A percentile compares a stretch with the other conserved stretches of the same genome.
phyloP scores from a whole-genome alignment of 1,284 basidiomycete species.

The Boletus smithii region DNA sequence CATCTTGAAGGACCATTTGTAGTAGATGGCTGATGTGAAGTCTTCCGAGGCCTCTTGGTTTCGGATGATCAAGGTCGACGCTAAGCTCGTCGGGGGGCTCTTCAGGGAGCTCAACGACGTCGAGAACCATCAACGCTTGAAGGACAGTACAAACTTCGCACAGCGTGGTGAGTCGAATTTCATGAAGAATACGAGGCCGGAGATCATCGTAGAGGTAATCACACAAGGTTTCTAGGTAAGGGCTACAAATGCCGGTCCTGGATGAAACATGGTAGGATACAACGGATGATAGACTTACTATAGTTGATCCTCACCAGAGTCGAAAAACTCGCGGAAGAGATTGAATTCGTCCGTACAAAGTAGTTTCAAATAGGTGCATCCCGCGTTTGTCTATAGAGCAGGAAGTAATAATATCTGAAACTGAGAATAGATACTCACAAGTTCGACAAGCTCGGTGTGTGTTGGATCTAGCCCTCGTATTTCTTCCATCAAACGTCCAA shows the following conservation, averaged over 20 bases:
- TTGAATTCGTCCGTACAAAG: conserved; percentile 86
- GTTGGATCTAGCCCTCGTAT: conserved; percentile 77
- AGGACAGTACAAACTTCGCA: conserved; percentile 93
- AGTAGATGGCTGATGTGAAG: conserved; percentile 73
- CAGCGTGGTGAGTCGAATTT: conserved; percentile 78
- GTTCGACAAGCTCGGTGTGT: conserved; percentile 78
- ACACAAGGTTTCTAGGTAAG: conserved; percentile 85
- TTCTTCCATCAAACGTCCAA: conserved; percentile 71
- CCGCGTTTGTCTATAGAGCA: conserved; percentile 67
- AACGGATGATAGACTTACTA: conserved; percentile 60
- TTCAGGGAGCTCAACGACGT: conserved; percentile 47
- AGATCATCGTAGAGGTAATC: conserved; percentile 93
- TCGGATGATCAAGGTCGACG: conserved; percentile 39
- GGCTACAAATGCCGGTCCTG: conserved; percentile 41
- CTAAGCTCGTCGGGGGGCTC: conserved; percentile 38
- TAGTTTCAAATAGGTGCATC: conserved; percentile 87
- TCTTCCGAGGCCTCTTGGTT: conserved; percentile 43
- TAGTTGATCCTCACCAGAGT: conserved; percentile 76
- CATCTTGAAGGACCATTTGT: conserved; percentile 88
- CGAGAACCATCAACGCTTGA: conserved; percentile 90
- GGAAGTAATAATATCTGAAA: background rate
- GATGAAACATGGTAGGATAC: background rate
- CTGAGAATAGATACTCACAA: conserved; percentile 48
- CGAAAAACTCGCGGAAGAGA: conserved; percentile 82
- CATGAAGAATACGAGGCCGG: conserved; percentile 89